These are phyloP conservation scores for Groenewaldozyma auringiensis DNA, from an alignment of 1,139 yeast genomes.

Conservation along the genomic window DNA sequence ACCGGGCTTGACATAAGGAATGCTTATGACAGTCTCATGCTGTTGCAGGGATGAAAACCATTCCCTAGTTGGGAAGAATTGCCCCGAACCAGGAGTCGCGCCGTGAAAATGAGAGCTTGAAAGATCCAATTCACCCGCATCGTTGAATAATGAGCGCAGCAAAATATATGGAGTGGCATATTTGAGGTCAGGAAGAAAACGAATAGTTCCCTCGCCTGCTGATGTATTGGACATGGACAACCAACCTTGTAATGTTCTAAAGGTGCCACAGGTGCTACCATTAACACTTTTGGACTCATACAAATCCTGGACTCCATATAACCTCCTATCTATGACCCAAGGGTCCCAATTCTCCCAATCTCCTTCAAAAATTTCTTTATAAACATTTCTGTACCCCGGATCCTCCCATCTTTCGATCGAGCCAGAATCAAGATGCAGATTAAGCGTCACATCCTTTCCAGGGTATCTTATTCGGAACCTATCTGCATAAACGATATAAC, in stretches of 20 bases:
- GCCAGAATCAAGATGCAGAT: conserved; percentile 36
- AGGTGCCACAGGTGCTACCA: conserved; percentile 19
- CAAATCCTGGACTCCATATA: conserved; percentile 4
- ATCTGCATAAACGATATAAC: conserved; percentile 44
- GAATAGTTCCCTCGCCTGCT: conserved; percentile 41
- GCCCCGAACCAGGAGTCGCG: conserved; percentile 5
- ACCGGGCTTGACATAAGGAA: conserved; percentile 26
- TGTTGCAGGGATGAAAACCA: conserved; percentile 21
- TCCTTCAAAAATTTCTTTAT: conserved; percentile 36
- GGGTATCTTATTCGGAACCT: conserved; percentile 45
- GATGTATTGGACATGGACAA: conserved; percentile 36
- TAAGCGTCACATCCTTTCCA: conserved; percentile 34
- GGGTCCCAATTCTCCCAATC: conserved; percentile 35
- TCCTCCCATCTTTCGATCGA: conserved; percentile 42
- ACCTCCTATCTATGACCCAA: conserved; percentile 7
- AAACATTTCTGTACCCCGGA: conserved; percentile 34
- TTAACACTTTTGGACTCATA: conserved; percentile 5
- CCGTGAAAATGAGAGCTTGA: conserved; percentile 6
- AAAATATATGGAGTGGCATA: conserved; percentile 37
- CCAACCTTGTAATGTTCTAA: conserved; percentile 46
- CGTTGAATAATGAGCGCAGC: conserved; percentile 39
- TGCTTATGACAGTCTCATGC: conserved; percentile 20
- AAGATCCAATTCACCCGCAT: conserved; percentile 3
- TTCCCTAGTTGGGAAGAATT: conserved; percentile 6
- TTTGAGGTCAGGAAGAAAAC: conserved; percentile 34